Evolutionary conservation across 768 basidiomycete genomes (phyloP), one percentile per base, ranked within the genome.

Genomic region (Boletus reticuloceps): DNA sequence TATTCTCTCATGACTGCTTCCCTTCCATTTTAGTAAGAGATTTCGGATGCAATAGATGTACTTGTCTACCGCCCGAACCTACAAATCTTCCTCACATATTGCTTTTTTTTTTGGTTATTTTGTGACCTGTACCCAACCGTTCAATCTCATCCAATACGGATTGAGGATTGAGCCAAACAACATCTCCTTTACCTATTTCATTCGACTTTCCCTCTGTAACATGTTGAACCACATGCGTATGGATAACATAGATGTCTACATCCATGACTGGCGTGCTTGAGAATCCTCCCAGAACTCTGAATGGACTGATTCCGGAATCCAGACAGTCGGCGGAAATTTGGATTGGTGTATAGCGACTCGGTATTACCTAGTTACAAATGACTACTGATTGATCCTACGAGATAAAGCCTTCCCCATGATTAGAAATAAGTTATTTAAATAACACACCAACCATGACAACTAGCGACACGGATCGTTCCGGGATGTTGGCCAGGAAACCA

Each of bases 281-380:
- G 71, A 88, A 96, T 10, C 88, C 89, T 27, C 89, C n/a, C 44
- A 94, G 75, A 8, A 93, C 91, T 56, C 89, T 83, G 77, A 95
- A 93, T 6, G 84, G 78, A 45, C 86, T 75, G 1, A 83, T 70
- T 25, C 79, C 73, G 53, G 46, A 37, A 29, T 9, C 29, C 29
- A 29, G 27, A 29, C 27, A 29, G 27, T 29, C 8, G 27, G 9
- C 29, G 29, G 29, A 29, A 29, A 5, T 29, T 29, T 29, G 29
- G 8, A 29, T 29, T 29, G 29, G 29, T 29, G 29, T 29, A 25
- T 29, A 9, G 8, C 29, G 2, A 29, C 9, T 29, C 27, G 27
- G 27, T 29, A 29, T 29, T 29, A 29, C 27, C 8, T 29, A 2
- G 9, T 9, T 29, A 29, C 27, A 29, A 29, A 9, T 29, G 27